Evolutionary conservation across 345 rosid genomes (phyloP).

Genomic region (Capsella bursapastoris): DNA sequence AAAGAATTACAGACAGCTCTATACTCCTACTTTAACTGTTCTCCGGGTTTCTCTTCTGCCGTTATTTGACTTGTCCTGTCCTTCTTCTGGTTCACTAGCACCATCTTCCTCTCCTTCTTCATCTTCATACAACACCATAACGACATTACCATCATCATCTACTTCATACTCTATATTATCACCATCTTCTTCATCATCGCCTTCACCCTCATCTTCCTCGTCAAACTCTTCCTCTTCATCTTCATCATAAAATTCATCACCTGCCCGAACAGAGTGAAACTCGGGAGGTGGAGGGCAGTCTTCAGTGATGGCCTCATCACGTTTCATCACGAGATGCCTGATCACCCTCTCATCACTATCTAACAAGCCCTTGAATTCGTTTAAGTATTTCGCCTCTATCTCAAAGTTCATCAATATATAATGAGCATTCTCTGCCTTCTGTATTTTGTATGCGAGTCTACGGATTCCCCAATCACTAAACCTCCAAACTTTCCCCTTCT

Average conservation of each 20-base stretch:
- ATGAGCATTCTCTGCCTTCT: slow-evolving; percentile 80
- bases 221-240: slow-evolving; percentile 56
- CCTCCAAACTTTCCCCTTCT: slow-evolving; percentile 88
- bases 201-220: slow-evolving; percentile 42
- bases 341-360: slow-evolving; percentile 87
- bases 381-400: slow-evolving; percentile 78
- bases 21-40: slow-evolving; percentile 27
- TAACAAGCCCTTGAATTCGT: slow-evolving; percentile 78
- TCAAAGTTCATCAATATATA: slow-evolving; percentile 95
- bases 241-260: slow-evolving; percentile 59
- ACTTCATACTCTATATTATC: slow-evolving; percentile 41
- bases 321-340: slow-evolving; percentile 88
- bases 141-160: slow-evolving; percentile 45
- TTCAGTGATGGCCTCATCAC: slow-evolving; percentile 72
- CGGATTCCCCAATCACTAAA: slow-evolving; percentile 93
- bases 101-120: slow-evolving; percentile 35
- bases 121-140: slow-evolving; percentile 45
- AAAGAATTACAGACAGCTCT: slow-evolving; percentile 26
- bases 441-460: slow-evolving; percentile 82
- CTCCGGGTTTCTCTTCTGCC: slow-evolving; percentile 27
- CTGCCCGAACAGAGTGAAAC: slow-evolving; percentile 61
- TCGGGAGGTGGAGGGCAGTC: slow-evolving; percentile 91
- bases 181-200: slow-evolving; percentile 16
- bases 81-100: slow-evolving; percentile 25
- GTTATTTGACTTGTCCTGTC: slow-evolving; percentile 13